These are phyloP conservation scores for Cordyceps cateniannulata DNA, from an alignment of 2,329 filamentous ascomycete species.

Conservation along the genomic window DNA sequence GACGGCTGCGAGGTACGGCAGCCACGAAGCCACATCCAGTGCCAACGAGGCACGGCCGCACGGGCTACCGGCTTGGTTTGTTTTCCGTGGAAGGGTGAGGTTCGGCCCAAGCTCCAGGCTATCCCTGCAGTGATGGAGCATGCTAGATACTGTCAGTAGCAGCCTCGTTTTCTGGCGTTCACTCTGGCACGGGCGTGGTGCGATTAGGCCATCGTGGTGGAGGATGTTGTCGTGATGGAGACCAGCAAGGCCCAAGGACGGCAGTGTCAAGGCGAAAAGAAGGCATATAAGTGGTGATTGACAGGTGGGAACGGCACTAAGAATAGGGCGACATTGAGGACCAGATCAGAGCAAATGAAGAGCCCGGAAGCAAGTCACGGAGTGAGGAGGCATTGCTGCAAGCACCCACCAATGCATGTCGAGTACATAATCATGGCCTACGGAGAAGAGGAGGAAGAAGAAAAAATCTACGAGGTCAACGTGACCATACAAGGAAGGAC, in stretches of 20 bases:
- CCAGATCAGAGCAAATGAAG: no score
- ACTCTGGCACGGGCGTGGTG: neutral
- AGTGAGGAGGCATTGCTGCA: neutral
- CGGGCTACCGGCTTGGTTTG: neutral
- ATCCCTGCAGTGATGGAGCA: neutral
- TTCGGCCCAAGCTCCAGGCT: neutral
- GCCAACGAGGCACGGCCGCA: neutral
- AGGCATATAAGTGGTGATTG: neutral
- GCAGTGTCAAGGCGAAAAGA: neutral
- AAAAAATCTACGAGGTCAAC: conserved; percentile 6
- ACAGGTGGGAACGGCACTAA: neutral
- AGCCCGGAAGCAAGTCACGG: neutral
- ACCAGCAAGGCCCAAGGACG: neutral
- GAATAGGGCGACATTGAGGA: neutral
- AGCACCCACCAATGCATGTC: neutral
- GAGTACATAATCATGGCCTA: neutral
- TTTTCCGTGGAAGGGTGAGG: neutral
- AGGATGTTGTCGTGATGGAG: neutral
- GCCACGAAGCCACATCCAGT: neutral
- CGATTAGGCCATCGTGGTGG: conserved; percentile 6
- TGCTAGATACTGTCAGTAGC: neutral
- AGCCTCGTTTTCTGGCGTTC: conserved; percentile 5
- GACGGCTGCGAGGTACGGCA: neutral
- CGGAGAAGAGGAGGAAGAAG: neutral
- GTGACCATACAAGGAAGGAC: conserved; percentile 5